Evolutionary conservation across 805 yeast species (phyloP).

Genomic region (Myxozyma neglecta): DNA sequence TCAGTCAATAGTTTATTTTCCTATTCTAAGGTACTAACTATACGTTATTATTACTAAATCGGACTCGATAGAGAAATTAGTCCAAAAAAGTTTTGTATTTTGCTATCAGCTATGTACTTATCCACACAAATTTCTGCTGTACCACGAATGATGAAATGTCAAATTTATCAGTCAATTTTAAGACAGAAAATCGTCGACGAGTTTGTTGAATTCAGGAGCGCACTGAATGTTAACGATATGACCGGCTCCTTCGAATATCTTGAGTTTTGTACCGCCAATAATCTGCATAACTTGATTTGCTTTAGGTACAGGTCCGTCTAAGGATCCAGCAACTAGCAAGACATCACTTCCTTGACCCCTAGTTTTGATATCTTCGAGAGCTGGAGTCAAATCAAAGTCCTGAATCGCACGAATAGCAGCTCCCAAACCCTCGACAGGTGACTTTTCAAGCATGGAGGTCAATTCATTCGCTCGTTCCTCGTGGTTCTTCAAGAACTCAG

Average conservation of each 20-base stretch:
- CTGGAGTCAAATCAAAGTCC: slow-evolving; percentile 23
- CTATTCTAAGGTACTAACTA: too few relatives aligned
- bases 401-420: slow-evolving; percentile 28
- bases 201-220: slow-evolving; percentile 15
- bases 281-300: slow-evolving; percentile 14
- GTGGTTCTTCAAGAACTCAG: slow-evolving; percentile 11
- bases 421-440: slow-evolving; percentile 21
- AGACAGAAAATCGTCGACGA: slow-evolving; percentile 21
- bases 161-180: not conserved
- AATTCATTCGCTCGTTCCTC: slow-evolving; percentile 13
- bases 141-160: too few relatives aligned
- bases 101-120: too few relatives aligned
- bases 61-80: too few relatives aligned
- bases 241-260: slow-evolving; percentile 14
- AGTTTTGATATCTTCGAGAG: slow-evolving; percentile 14
- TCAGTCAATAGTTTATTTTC: too few relatives aligned
- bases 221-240: slow-evolving; percentile 27
- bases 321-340: slow-evolving; percentile 21
- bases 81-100: too few relatives aligned
- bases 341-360: slow-evolving; percentile 15
- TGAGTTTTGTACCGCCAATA: slow-evolving; percentile 13
- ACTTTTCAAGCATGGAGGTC: slow-evolving; percentile 11
- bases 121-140: too few relatives aligned
- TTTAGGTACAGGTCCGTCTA: slow-evolving; percentile 23
- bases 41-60: too few relatives aligned